Conservation (phyloP, 768 basidiomycete species). For the Tephrocybe sp. region DNA sequence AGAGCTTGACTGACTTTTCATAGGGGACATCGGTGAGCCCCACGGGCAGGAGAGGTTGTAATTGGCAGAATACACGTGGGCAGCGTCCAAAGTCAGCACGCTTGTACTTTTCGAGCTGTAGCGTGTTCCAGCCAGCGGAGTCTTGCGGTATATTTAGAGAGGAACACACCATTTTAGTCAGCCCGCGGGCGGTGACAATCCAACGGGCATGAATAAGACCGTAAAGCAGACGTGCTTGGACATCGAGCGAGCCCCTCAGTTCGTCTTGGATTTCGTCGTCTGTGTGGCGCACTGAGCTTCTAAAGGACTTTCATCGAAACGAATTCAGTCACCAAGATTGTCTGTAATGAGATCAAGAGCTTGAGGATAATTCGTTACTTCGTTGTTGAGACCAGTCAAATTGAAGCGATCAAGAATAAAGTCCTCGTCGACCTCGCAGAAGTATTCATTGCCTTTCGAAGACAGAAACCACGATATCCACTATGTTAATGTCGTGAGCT, state of each 20-base stretch:
- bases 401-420: conserved; percentile 99
- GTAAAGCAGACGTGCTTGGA: conserved; percentile 90
- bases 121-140: not conserved
- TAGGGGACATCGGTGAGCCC: conserved; percentile 97
- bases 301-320: not conserved
- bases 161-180: conserved; percentile 84
- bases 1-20: conserved; percentile 98
- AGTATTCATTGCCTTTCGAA: conserved; percentile 99
- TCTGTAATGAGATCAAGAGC: conserved; percentile 97
- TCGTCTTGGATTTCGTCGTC: conserved; percentile 97
- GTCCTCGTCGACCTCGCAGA: conserved; percentile 98
- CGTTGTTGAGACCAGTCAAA: conserved; percentile 93
- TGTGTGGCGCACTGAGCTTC: conserved; percentile 22
- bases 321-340: conserved; percentile 68
- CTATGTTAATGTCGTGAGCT: conserved; percentile 36
- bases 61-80: conserved; percentile 94
- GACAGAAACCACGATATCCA: conserved; percentile 99
- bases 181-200: conserved; percentile 92
- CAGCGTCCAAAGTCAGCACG: conserved; percentile 98
- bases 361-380: conserved; percentile 91
- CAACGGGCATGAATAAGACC: conserved; percentile 96
- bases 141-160: not conserved
- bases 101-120: conserved; percentile 94
- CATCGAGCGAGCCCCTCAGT: conserved; percentile 86
- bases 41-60: conserved; percentile 93